These are phyloP conservation scores for Colletotrichum sp. DNA, from an alignment of 2,329 filamentous ascomycete species.

Conservation along the genomic window DNA sequence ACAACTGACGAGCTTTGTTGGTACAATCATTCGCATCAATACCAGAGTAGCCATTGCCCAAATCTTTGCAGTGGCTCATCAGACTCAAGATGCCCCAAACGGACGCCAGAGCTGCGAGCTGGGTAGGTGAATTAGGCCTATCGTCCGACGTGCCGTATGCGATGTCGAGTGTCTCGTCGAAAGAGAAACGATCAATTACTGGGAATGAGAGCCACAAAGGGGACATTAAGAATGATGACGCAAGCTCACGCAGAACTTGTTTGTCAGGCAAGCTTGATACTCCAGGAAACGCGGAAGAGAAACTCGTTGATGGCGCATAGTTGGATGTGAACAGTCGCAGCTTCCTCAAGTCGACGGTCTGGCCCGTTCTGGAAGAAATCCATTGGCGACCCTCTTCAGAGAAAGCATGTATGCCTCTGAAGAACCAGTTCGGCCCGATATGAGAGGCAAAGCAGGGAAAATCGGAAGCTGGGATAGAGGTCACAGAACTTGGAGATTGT, in stretches of 20 bases:
- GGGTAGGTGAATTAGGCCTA: not conserved
- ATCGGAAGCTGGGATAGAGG: not conserved
- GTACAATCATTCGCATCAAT: not conserved
- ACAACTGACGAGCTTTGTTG: not conserved
- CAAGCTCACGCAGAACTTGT: not conserved
- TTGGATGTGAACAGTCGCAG: not conserved
- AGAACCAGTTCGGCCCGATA: conserved; percentile 8
- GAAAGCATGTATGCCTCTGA: not conserved
- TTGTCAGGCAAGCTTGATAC: not conserved
- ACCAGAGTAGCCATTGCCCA: not conserved
- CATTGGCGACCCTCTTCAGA: not conserved
- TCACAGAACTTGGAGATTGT: not conserved
- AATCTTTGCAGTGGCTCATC: not conserved
- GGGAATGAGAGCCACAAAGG: not conserved
- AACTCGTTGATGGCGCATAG: not conserved
- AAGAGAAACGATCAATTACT: not conserved
- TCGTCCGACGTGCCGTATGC: not conserved
- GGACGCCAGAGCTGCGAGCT: not conserved
- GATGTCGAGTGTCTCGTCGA: not conserved
- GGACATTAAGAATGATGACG: not conserved
- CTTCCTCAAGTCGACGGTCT: not conserved
- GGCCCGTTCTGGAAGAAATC: not conserved
- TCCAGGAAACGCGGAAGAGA: not conserved
- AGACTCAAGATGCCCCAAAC: not conserved
- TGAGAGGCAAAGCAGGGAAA: not conserved